Evolutionary conservation across 2,329 filamentous ascomycete genomes (phyloP).

Genomic region (Ophiosphaerella narmari): DNA sequence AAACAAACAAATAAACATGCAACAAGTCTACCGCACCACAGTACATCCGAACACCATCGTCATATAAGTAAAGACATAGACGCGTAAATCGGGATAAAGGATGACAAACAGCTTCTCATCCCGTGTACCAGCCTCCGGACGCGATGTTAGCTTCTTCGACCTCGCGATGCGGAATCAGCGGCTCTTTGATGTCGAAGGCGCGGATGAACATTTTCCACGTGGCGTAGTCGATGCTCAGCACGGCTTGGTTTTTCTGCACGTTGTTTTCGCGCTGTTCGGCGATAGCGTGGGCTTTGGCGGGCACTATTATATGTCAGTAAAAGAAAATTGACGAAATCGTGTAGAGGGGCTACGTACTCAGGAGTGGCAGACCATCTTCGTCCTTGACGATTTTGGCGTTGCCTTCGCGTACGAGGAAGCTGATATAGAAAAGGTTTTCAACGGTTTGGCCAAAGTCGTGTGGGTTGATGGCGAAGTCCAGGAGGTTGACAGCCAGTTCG

Average conservation of each 20-base stretch:
- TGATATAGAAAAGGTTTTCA: constrained; percentile 96
- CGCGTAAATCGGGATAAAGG: not conserved
- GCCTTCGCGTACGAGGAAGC: constrained; percentile 89
- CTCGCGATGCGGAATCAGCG: constrained; percentile 82
- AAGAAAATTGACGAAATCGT: not conserved
- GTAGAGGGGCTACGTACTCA: constrained; percentile 65
- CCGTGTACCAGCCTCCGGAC: constrained; percentile 32
- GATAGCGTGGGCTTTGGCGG: constrained; percentile 52
- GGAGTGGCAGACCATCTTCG: constrained; percentile 72
- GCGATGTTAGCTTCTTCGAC: constrained; percentile 30
- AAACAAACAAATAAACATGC: no score
- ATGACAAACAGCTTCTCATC: constrained; percentile 1
- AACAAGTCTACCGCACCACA: no score
- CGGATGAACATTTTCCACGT: constrained; percentile 80
- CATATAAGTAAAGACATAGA: no score
- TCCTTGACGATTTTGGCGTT: constrained; percentile 76
- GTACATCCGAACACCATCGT: no score
- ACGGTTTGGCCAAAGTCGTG: constrained; percentile 90
- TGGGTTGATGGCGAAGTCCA: constrained; percentile 90
- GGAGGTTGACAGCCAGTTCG: constrained; percentile 68
- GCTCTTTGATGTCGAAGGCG: constrained; percentile 74
- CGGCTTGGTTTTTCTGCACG: constrained; percentile 72
- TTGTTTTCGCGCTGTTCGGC: constrained; percentile 60
- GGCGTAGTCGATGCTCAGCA: constrained; percentile 84
- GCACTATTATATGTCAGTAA: constrained; percentile 40